Conservation (phyloP, 768 basidiomycete species). For the Dendrothele bispora region DNA sequence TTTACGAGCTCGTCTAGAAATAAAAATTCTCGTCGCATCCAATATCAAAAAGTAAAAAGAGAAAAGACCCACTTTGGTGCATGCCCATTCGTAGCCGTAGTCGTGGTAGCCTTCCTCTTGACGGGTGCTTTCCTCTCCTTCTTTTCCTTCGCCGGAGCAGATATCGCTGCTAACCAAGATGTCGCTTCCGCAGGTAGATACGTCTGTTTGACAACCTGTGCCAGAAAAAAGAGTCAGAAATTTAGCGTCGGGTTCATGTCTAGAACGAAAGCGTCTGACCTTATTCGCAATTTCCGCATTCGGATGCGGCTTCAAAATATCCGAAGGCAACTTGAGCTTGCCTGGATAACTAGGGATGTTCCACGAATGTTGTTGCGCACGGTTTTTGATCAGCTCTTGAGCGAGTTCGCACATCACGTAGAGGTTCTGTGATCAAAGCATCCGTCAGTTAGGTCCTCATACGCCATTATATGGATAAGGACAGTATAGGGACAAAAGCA, state of each 20-base stretch:
- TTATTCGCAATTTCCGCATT: constrained; percentile 63
- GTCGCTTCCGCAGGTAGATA: constrained; percentile 66
- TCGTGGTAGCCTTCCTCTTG: constrained; percentile 52
- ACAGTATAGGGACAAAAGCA: neutral
- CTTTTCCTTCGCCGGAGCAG: constrained; percentile 38
- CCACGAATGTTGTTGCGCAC: constrained; percentile 74
- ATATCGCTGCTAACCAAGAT: constrained; percentile 55
- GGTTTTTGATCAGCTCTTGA: constrained; percentile 78
- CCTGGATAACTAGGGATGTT: constrained; percentile 77
- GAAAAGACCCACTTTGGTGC: constrained; percentile 43
- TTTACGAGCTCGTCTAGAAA: constrained; percentile 36
- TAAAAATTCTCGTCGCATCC: neutral
- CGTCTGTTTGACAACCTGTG: constrained; percentile 62
- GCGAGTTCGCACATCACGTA: constrained; percentile 88
- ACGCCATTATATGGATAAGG: too few relatives aligned
- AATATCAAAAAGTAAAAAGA: neutral
- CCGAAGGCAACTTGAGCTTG: constrained; percentile 74
- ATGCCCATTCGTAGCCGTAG: constrained; percentile 44
- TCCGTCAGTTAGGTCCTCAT: neutral
- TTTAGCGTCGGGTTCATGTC: neutral
- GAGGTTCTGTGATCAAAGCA: constrained; percentile 58
- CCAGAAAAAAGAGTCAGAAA: neutral
- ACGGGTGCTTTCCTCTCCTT: constrained; percentile 50
- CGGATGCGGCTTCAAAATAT: constrained; percentile 76
- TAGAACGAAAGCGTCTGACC: constrained; percentile 32